These are phyloP conservation scores for Podospora pseudoanserina DNA, from an alignment of 495 filamentous ascomycete genomes.

Conservation along the genomic window DNA sequence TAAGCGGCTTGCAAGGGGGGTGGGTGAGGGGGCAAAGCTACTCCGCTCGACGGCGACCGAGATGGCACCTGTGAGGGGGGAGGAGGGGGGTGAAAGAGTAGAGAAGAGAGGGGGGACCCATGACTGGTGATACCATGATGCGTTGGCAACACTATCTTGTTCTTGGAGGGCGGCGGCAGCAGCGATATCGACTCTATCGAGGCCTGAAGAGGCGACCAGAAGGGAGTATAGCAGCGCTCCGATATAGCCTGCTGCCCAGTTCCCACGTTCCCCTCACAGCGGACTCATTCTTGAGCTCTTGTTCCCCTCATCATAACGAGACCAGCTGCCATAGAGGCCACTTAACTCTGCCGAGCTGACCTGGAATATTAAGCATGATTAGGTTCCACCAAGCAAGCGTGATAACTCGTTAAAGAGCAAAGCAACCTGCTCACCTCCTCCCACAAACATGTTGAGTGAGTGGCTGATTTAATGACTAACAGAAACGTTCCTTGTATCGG, in stretches of 20 bases:
- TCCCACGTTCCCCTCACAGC: conserved; percentile 25
- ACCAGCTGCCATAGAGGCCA: background rate
- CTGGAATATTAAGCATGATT: background rate
- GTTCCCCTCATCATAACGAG: conserved; percentile 15
- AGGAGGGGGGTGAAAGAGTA: background rate
- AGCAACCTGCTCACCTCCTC: background rate
- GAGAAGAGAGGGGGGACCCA: conserved; percentile 9
- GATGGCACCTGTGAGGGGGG: conserved; percentile 2
- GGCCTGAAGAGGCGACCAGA: conserved; percentile 15
- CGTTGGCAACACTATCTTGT: conserved; percentile 27
- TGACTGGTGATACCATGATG: conserved; percentile 28
- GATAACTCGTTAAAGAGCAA: background rate
- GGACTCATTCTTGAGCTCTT: conserved; percentile 10
- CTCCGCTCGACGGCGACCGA: conserved; percentile 11
- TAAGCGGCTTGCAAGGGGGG: conserved; percentile 15
- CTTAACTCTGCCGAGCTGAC: background rate
- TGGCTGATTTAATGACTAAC: background rate
- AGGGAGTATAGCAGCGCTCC: conserved; percentile 29
- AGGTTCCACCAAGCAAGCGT: background rate
- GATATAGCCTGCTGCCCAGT: conserved; percentile 24
- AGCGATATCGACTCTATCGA: conserved; percentile 5
- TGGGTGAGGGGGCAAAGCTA: conserved; percentile 4
- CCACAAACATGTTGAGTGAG: background rate
- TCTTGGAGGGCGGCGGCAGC: conserved; percentile 16
- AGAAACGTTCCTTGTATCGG: background rate